Percentiles rank a stretch among this genome's conserved stretches.
Conservation (phyloP, 2,329 filamentous ascomycete species). For the Colletotrichum acutatum region DNA sequence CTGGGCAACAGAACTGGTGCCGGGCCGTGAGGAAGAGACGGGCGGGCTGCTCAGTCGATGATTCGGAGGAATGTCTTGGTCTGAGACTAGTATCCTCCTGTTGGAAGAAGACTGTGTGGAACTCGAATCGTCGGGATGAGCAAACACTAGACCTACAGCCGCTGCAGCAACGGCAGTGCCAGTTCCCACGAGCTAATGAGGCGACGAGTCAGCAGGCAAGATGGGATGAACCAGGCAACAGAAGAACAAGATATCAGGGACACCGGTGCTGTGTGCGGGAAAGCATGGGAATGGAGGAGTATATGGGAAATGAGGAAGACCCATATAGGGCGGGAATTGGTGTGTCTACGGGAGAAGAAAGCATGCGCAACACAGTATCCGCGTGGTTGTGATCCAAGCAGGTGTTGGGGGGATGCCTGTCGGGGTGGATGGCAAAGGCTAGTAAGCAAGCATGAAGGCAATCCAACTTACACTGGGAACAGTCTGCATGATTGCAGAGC, state of each 20-base stretch:
- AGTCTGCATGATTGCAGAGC: conserved; percentile 62
- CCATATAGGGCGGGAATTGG: not conserved
- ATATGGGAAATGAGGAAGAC: conserved; percentile 25
- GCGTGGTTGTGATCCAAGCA: not conserved
- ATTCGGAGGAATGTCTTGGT: conserved; percentile 47
- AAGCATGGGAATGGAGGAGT: conserved; percentile 8
- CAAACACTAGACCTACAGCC: conserved; percentile 68
- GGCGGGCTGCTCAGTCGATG: conserved; percentile 40
- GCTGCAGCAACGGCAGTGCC: conserved; percentile 71
- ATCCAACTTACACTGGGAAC: conserved; percentile 59
- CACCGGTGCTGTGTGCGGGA: not conserved
- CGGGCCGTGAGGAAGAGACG: conserved; percentile 52
- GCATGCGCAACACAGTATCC: not conserved
- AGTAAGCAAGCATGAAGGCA: not conserved
- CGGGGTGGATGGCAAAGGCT: conserved; percentile 5
- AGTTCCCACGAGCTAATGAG: conserved; percentile 66
- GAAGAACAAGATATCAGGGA: conserved; percentile 33
- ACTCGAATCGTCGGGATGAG: conserved; percentile 59
- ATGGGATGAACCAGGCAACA: conserved; percentile 4
- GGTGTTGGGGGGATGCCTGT: conserved; percentile 30
- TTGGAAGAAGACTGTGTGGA: conserved; percentile 37
- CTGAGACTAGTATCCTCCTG: conserved; percentile 36
- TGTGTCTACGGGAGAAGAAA: conserved; percentile 10
- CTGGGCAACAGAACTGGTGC: conserved; percentile 53
- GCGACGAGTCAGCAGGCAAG: conserved; percentile 21